phyloP scores from a whole-genome alignment of 805 yeast genomes.

The Spathaspora passalidarum region DNA sequence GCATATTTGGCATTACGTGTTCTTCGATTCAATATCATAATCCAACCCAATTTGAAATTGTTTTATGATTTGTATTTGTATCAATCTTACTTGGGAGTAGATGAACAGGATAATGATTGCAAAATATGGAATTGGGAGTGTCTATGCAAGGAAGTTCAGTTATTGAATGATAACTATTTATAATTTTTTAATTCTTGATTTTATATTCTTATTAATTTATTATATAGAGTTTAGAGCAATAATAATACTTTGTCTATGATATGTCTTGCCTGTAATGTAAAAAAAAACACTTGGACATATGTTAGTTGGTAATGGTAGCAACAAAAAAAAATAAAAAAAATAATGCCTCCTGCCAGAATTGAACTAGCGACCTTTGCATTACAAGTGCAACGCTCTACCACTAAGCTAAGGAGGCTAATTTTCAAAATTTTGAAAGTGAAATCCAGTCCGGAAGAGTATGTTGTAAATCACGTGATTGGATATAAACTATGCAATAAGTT shows the following conservation, averaged over 20 bases:
- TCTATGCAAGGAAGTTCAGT: slow-evolving; percentile 27
- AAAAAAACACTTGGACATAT: not conserved
- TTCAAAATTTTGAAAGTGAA: not conserved
- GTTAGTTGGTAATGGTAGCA: not conserved
- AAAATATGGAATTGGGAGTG: slow-evolving; percentile 25
- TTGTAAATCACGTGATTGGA: not conserved
- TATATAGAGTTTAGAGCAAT: not conserved
- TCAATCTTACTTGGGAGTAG: slow-evolving; percentile 20
- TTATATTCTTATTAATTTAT: too few relatives aligned
- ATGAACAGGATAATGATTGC: slow-evolving; percentile 8
- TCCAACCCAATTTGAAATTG: slow-evolving; percentile 39
- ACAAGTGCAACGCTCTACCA: slow-evolving; percentile 99
- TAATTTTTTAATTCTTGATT: too few relatives aligned
- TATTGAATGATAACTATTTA: slow-evolving; percentile 24
- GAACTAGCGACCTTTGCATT: slow-evolving; percentile 97
- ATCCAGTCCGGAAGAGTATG: not conserved
- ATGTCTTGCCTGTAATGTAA: not conserved
- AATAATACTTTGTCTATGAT: not conserved
- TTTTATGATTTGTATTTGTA: slow-evolving; percentile 35
- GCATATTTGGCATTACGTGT: slow-evolving; percentile 38
- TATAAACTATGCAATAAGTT: not conserved
- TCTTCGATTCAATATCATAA: slow-evolving; percentile 37
- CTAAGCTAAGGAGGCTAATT: slow-evolving; percentile 58
- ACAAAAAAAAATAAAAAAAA: not conserved
- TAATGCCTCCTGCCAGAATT: slow-evolving; percentile 65